A percentile compares a stretch with the other conserved stretches of the same genome.
Conservation (phyloP, 129 eudicot species). For the Silybum marianum region DNA sequence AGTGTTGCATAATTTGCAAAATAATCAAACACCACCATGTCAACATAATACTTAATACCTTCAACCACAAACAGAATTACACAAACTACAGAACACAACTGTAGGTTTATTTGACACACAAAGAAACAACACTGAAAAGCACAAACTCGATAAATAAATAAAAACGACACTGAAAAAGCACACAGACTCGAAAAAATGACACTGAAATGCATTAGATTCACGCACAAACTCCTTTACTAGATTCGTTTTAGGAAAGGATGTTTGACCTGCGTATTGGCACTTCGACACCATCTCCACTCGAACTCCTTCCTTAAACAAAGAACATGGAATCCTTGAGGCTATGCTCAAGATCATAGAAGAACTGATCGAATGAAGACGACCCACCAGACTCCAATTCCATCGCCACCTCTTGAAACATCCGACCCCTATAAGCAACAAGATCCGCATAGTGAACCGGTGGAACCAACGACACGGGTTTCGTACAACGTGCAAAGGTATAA, state of each 20-base stretch:
- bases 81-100: neutral
- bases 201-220: slow-evolving; percentile 70
- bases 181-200: neutral
- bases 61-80: neutral
- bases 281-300: slow-evolving; percentile 25
- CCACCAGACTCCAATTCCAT: slow-evolving; percentile 29
- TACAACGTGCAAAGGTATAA: slow-evolving; percentile 73
- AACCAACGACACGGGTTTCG: slow-evolving; percentile 75
- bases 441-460: slow-evolving; percentile 90
- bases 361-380: slow-evolving; percentile 36
- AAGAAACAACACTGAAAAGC: neutral
- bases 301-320: slow-evolving; percentile 38
- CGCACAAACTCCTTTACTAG: slow-evolving; percentile 75
- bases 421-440: slow-evolving; percentile 74
- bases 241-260: slow-evolving; percentile 33
- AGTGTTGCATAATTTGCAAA: too few species aligned
- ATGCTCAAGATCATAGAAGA: slow-evolving; percentile 42
- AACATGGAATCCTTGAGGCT: slow-evolving; percentile 59
- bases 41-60: neutral
- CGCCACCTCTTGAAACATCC: slow-evolving; percentile 62
- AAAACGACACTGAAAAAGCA: neutral
- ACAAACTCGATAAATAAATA: neutral
- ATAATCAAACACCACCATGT: neutral
- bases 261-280: slow-evolving; percentile 44
- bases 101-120: slow-evolving; percentile 19